Percentiles rank a stretch among this genome's conserved stretches.
Conservation (phyloP, 345 rosid genomes). For the Eucalyptus cloeziana region DNA sequence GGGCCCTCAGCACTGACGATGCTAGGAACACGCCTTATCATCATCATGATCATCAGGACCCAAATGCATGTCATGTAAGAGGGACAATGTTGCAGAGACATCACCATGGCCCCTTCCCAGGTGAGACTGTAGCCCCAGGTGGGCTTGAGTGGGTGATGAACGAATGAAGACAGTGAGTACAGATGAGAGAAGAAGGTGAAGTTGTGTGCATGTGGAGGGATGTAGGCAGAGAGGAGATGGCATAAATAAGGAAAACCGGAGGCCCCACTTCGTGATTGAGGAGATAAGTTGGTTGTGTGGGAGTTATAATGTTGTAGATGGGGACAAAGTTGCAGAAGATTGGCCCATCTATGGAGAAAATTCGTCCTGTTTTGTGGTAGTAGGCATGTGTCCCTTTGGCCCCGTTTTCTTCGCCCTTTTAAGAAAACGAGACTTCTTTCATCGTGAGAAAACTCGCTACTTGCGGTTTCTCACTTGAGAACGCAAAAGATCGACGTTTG, state of each 20-base stretch:
- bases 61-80: constrained; percentile 28
- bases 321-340: constrained; percentile 11
- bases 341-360: neutral
- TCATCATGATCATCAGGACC: neutral
- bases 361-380: neutral
- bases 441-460: neutral
- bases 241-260: constrained; percentile 17
- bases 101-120: neutral
- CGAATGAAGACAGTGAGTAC: neutral
- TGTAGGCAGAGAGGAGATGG: neutral
- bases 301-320: neutral
- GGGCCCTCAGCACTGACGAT: constrained; percentile 22
- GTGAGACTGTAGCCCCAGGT: neutral
- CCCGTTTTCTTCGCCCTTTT: neutral
- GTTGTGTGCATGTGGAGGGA: neutral
- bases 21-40: constrained; percentile 5
- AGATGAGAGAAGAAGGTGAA: neutral
- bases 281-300: constrained; percentile 24
- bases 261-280: constrained; percentile 11
- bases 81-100: neutral
- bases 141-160: neutral
- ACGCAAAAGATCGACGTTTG: neutral
- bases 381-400: neutral
- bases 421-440: neutral
- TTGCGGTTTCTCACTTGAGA: neutral